Evolutionary conservation across 495 filamentous ascomycete species (phyloP), one percentile per base, ranked within the genome.

Genomic region (Rhizodiscina lignyota): DNA sequence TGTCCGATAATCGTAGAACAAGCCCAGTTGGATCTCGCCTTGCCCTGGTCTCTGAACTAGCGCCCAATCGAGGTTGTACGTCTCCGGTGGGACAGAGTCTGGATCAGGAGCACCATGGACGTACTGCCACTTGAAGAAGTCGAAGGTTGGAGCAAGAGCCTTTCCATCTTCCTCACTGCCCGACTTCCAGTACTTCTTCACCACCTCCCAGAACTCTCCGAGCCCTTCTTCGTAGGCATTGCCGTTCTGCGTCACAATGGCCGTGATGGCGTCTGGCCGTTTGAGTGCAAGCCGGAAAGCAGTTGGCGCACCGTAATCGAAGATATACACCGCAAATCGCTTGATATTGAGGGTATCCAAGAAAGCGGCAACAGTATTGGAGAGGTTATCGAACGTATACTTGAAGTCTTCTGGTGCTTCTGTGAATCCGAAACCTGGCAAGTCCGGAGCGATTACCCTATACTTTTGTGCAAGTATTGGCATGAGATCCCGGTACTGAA

Each of bases 211-310:
- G 53, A 77, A 70, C 0, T 47, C 44, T 20, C 66, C 64, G 4
- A 79, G 52, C n/a, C 74, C 75, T 21, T 69, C 71, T 18, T 38
- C 55, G 47, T 76, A 77, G 21, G 71, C 74, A 44, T 78, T 79
- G 26, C 74, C 74, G 43, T 73, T 77, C 41, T 77, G 72, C 4
- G 60, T 52, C 44, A 77, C 59, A 37, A 79, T 67, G 12, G 64
- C 66, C 18, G 54, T 50, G 22, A 77, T 52, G 8, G 54, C 50
- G 4, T 61, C 42, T 0, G 67, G 63, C 3, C 61, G 54, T 16
- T 59, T 34, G 5, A 74, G 55, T 0, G 72, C 69, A 6, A 76
- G 51, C 3, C 67, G 59, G 8, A 74, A 49, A 2, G 60, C 72
- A 10, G 56, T 58, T 0, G 74, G 71, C 0, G 73, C 70, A 23